Percentiles rank a stretch among this genome's conserved stretches.
These are phyloP conservation scores for Fragaria vesca DNA, from an alignment of 306 rosid species.

Conservation along the genomic window DNA sequence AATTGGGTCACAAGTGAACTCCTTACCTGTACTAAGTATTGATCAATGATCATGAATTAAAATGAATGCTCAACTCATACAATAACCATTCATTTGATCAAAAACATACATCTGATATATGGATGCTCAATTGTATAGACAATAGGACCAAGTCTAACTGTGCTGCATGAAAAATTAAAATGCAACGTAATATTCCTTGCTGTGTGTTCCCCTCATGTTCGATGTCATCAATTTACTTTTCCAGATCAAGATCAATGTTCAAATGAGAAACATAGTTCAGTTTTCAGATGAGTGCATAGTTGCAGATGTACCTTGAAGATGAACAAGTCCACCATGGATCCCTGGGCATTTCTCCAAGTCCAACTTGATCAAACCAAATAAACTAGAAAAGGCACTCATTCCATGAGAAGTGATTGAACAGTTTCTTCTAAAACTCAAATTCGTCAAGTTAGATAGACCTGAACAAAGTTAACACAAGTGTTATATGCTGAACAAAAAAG, in stretches of 20 bases:
- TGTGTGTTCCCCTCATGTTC: neutral
- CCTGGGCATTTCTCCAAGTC: slow-evolving; percentile 92
- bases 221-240: neutral
- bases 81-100: neutral
- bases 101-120: neutral
- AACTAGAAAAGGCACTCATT: slow-evolving; percentile 62
- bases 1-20: neutral
- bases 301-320: slow-evolving; percentile 63
- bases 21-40: neutral
- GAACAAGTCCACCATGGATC: slow-evolving; percentile 84
- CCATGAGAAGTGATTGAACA: slow-evolving; percentile 77
- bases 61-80: neutral
- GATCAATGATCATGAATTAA: neutral
- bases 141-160: too few relatives aligned
- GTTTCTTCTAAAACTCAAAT: slow-evolving; percentile 85
- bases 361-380: slow-evolving; percentile 75
- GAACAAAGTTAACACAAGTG: slow-evolving; percentile 31
- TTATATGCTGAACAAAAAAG: slow-evolving; percentile 17
- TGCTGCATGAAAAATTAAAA: neutral
- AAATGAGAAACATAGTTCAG: neutral
- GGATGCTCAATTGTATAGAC: too few relatives aligned
- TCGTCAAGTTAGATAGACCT: slow-evolving; percentile 81
- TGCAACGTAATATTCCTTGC: neutral
- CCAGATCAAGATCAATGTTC: neutral
- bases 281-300: slow-evolving; percentile 10